Conservation (phyloP, 2,329 filamentous ascomycete species). For the Metarhizium guizhouense region DNA sequence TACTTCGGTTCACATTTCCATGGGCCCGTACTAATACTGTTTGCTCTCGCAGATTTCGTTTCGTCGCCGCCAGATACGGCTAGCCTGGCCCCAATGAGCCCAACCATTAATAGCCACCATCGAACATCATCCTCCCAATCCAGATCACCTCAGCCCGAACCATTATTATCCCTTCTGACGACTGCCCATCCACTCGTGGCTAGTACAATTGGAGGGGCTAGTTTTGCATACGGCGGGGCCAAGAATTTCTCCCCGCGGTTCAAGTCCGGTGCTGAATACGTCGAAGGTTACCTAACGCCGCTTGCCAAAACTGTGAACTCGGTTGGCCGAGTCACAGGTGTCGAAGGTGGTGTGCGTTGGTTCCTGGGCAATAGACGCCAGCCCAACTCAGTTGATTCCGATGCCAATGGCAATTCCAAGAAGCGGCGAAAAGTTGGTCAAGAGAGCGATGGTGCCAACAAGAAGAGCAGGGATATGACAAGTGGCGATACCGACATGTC, state of each 20-base stretch:
- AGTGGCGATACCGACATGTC: slow-evolving; percentile 14
- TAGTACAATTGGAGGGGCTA: slow-evolving; percentile 73
- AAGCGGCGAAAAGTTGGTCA: slow-evolving; percentile 51
- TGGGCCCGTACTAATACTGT: background rate
- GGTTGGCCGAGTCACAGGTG: slow-evolving; percentile 75
- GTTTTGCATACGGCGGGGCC: slow-evolving; percentile 75
- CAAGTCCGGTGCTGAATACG: slow-evolving; percentile 81
- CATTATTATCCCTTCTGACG: slow-evolving; percentile 76
- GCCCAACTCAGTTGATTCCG: slow-evolving; percentile 36
- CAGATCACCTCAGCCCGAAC: slow-evolving; percentile 55
- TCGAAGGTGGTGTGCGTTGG: slow-evolving; percentile 80
- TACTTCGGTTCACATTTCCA: background rate
- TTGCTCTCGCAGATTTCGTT: slow-evolving; percentile 45
- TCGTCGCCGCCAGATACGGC: slow-evolving; percentile 48
- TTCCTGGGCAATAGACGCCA: slow-evolving; percentile 58
- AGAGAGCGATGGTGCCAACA: slow-evolving; percentile 21
- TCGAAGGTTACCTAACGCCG: slow-evolving; percentile 80
- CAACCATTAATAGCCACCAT: slow-evolving; percentile 10
- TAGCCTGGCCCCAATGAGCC: slow-evolving; percentile 31
- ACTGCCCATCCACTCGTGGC: slow-evolving; percentile 82
- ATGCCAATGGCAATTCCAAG: slow-evolving; percentile 36
- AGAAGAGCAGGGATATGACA: slow-evolving; percentile 6
- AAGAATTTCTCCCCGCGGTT: slow-evolving; percentile 89
- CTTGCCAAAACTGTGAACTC: slow-evolving; percentile 80
- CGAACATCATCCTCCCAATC: slow-evolving; percentile 3